A percentile compares a stretch with the other conserved stretches of the same genome.
These are phyloP conservation scores for Ophiostoma pallidulum DNA, from an alignment of 2,329 filamentous ascomycete genomes.

Conservation along the genomic window DNA sequence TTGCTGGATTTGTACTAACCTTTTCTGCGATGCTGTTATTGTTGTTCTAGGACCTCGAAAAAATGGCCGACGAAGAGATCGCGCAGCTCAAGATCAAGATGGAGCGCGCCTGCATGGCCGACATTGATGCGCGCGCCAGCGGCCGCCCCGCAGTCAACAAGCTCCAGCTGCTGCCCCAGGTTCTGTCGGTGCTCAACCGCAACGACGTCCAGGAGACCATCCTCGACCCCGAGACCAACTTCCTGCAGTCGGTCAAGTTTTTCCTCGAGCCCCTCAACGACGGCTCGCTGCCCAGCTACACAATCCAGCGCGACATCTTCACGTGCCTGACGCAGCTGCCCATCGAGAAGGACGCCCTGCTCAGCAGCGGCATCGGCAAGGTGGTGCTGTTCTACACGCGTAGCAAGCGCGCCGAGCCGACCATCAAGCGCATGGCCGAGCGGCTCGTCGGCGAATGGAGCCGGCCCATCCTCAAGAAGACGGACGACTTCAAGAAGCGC, in stretches of 20 bases:
- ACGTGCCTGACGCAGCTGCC: constrained; percentile 68
- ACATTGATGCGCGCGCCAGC: constrained; percentile 71
- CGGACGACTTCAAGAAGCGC: constrained; percentile 88
- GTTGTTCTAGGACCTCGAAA: constrained; percentile 91
- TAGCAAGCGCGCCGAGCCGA: constrained; percentile 77
- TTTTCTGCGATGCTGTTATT: too few relatives aligned
- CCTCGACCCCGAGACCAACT: constrained; percentile 89
- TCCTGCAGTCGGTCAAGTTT: constrained; percentile 90
- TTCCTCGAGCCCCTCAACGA: constrained; percentile 94
- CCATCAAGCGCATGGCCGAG: constrained; percentile 90
- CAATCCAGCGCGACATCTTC: constrained; percentile 93
- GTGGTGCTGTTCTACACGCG: constrained; percentile 96
- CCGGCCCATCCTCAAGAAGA: constrained; percentile 83
- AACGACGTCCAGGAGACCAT: constrained; percentile 78
- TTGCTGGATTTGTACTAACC: too few relatives aligned
- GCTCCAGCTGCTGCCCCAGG: constrained; percentile 84
- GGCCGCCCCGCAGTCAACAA: constrained; percentile 83
- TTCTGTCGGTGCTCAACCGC: constrained; percentile 78
- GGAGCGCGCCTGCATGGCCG: constrained; percentile 79
- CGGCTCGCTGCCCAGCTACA: constrained; percentile 88
- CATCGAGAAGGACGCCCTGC: constrained; percentile 81
- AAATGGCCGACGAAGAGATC: constrained; percentile 82
- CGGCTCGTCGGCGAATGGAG: constrained; percentile 93
- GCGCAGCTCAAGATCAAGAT: constrained; percentile 80
- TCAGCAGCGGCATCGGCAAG: constrained; percentile 90